Evolutionary conservation across 441 rosid genomes (phyloP).

Genomic region (Breynia disticha): DNA sequence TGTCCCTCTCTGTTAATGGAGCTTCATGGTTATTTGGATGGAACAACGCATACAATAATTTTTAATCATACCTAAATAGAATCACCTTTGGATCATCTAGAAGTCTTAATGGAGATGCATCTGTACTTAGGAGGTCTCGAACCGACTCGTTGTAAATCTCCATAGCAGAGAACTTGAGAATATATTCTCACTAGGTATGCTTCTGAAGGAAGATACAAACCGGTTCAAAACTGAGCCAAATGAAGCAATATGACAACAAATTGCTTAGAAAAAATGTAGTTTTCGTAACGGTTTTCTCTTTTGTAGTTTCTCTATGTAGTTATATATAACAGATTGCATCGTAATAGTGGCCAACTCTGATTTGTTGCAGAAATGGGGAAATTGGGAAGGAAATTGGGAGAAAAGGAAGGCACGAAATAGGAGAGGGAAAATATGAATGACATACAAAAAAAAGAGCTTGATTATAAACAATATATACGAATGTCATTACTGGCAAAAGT

Average conservation of each 20-base stretch:
- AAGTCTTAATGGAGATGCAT: constrained; percentile 65
- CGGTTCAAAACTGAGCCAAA: not conserved
- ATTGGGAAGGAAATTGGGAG: too few species aligned
- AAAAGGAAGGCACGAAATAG: too few species aligned
- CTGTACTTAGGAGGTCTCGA: constrained; percentile 71
- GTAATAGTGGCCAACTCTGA: too few species aligned
- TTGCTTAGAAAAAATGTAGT: too few species aligned
- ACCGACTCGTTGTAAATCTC: constrained; percentile 96
- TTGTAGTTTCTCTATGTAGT: constrained; percentile 59
- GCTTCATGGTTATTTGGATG: constrained; percentile 8
- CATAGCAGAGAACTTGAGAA: constrained; percentile 79
- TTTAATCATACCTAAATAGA: not conserved
- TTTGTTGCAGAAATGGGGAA: too few species aligned
- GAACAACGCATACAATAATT: not conserved
- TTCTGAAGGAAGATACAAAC: constrained; percentile 17
- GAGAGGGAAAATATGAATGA: too few species aligned
- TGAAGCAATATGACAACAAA: not conserved
- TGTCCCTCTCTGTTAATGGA: constrained; percentile 65
- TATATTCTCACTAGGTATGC: constrained; percentile 79
- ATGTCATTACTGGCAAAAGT: too few species aligned
- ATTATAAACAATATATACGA: too few species aligned
- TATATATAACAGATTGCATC: too few species aligned
- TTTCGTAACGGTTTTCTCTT: not conserved
- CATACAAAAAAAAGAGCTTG: too few species aligned
- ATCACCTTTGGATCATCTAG: constrained; percentile 90